A percentile compares a stretch with the other conserved stretches of the same genome.
These are phyloP conservation scores for Jatropha multifida DNA, from an alignment of 441 rosid genomes.

Conservation along the genomic window DNA sequence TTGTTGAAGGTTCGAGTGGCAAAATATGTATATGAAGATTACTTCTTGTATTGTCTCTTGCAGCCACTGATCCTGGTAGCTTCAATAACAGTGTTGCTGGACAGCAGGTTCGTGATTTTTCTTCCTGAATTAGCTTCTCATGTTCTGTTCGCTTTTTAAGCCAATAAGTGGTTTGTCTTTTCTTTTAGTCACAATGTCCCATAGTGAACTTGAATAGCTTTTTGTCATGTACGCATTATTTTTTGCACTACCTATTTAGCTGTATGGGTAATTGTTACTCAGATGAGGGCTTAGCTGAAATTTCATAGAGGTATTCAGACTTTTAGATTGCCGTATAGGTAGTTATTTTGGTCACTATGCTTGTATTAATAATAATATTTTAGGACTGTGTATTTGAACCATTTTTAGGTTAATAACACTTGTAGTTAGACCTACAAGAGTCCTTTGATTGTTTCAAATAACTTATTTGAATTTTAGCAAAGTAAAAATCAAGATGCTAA, in stretches of 20 bases:
- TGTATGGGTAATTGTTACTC: background rate
- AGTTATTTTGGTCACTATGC: too few species aligned
- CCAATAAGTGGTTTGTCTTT: background rate
- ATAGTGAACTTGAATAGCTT: background rate
- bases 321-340: background rate
- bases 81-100: constrained; percentile 94
- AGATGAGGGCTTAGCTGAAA: background rate
- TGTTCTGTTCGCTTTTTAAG: background rate
- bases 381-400: background rate
- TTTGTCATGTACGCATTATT: background rate
- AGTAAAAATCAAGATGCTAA: background rate
- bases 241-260: background rate
- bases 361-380: background rate
- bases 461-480: background rate
- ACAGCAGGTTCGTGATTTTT: constrained; percentile 63
- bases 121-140: background rate
- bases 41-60: constrained; percentile 29
- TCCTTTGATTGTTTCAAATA: background rate
- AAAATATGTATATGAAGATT: background rate
- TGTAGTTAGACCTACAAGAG: background rate
- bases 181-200: background rate
- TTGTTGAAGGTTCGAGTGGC: background rate
- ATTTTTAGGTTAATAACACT: background rate
- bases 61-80: constrained; percentile 90
- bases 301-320: background rate